A percentile compares a stretch with the other conserved stretches of the same genome.
phyloP scores from a whole-genome alignment of 1,139 yeast genomes.

The Kluyveromyces marxianus region DNA sequence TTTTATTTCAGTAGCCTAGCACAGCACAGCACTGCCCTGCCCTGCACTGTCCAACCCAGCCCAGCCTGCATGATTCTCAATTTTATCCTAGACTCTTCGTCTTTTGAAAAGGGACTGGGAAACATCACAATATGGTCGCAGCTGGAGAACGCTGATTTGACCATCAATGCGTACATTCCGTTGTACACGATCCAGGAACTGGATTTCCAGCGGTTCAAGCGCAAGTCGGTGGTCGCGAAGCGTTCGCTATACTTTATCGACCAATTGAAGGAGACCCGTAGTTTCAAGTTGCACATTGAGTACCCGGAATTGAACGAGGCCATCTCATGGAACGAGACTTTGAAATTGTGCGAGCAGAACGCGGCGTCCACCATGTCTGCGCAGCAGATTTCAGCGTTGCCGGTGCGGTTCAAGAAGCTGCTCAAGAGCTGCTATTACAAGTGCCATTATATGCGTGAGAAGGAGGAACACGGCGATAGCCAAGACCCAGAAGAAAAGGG shows the following conservation, averaged over 20 bases:
- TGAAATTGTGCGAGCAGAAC: conserved; percentile 8
- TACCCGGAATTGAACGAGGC: conserved; percentile 24
- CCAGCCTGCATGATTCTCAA: conserved; percentile 13
- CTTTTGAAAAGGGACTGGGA: conserved; percentile 29
- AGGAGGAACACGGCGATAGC: conserved; percentile 13
- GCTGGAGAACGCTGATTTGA: conserved; percentile 13
- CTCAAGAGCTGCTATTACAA: conserved; percentile 27
- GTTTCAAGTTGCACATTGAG: conserved; percentile 22
- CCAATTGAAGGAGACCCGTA: conserved; percentile 9
- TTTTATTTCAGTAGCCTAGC: too few relatives aligned
- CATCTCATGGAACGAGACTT: conserved; percentile 24
- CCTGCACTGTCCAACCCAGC: background rate
- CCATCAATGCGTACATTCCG: conserved; percentile 24
- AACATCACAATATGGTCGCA: conserved; percentile 27
- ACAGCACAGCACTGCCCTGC: background rate
- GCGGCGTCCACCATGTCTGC: conserved; percentile 11
- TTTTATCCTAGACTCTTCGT: conserved; percentile 28
- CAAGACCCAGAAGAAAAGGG: conserved; percentile 1
- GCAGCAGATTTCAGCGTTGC: conserved; percentile 16
- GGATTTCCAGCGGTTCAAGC: conserved; percentile 22
- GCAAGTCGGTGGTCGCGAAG: conserved; percentile 24
- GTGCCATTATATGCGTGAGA: conserved; percentile 19
- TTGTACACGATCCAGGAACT: conserved; percentile 25
- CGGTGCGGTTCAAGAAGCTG: conserved; percentile 23
- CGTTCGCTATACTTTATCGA: conserved; percentile 28